Percentiles rank a stretch among this genome's conserved stretches.
Evolutionary conservation across 2,329 filamentous ascomycete species (phyloP).

Genomic region (Colletotrichum spinosum): DNA sequence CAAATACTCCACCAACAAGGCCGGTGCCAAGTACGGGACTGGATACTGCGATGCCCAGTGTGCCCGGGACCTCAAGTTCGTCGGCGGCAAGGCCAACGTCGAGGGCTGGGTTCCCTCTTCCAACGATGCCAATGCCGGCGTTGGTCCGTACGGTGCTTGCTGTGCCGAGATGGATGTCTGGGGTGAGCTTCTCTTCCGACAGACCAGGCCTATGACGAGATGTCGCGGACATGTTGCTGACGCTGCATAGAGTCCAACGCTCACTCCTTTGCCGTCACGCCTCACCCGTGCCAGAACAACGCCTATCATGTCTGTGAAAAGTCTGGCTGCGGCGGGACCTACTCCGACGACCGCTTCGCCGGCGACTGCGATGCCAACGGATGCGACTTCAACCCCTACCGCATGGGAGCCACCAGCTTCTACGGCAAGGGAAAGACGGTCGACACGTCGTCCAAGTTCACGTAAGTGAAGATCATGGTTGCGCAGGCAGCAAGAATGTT

Average conservation of each 20-base stretch:
- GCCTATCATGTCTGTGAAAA: constrained; percentile 50
- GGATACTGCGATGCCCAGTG: constrained; percentile 65
- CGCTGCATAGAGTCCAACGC: constrained; percentile 59
- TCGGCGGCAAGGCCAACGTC: constrained; percentile 57
- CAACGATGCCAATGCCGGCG: constrained; percentile 63
- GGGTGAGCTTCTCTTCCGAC: constrained; percentile 53
- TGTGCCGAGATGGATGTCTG: constrained; percentile 71
- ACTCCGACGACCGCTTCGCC: constrained; percentile 60
- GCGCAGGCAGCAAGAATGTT: no score
- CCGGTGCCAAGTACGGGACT: constrained; percentile 65
- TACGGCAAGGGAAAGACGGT: constrained; percentile 69
- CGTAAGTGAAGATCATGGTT: constrained; percentile 36
- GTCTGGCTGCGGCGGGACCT: constrained; percentile 60
- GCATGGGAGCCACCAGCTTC: constrained; percentile 69
- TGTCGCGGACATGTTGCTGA: neutral
- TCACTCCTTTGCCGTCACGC: constrained; percentile 66
- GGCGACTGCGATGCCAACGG: constrained; percentile 74
- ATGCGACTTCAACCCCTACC: constrained; percentile 74
- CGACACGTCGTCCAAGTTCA: constrained; percentile 68
- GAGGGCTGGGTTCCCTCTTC: constrained; percentile 59
- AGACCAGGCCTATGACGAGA: no score
- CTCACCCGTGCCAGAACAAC: constrained; percentile 63
- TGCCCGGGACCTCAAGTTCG: constrained; percentile 60
- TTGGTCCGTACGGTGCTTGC: constrained; percentile 62
- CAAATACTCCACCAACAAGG: constrained; percentile 57